Base-by-base conservation (phyloP, 2,329 filamentous ascomycete genomes). In the Cladosporium sp. region DNA sequence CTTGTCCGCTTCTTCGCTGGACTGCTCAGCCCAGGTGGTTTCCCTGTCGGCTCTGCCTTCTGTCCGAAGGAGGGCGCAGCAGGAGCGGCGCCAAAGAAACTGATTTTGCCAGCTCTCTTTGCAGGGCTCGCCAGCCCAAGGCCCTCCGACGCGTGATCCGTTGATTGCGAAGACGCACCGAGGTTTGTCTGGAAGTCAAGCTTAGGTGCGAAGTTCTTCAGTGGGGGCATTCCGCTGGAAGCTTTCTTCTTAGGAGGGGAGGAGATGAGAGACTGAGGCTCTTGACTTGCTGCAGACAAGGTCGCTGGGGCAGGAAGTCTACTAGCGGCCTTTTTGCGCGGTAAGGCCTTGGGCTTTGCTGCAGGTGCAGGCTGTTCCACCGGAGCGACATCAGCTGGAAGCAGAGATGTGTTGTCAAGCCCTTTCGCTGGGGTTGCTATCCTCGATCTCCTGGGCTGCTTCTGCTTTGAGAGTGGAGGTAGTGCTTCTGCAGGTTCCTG, bases 381-480 rank as follows among this genome's bases (percentile, higher is more conserved):
- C 20, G 30, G 15, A 6, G 24, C 24, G 7, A 39, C 20, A 3
- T 36, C 39, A 32, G 22, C 22, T 3, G 44, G 18, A 12, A 22
- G 9, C 20, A 50, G 15, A 11, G 52, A 24, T 29, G 42, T n/a
- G 20, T 42, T 18, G 6, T 43, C 37, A 13, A 22, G 11, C 38
- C 55, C 54, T 51, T 67, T 64, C 7, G 64, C 66, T 20, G 66
- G 65, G 11, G 66, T 68, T 6, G 65, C 65, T 30, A 69, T 61
- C 7, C 64, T 59, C 13, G 64, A 67, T 18, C 62, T 58, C 38
- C 60, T 66, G 12, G 43, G 15, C 4, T 53, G 53, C 29, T 54
- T 53, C 9, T 44, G 34, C 36, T 54, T 52, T 12, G 43, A 22
- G 17, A 44, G 40, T 8, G 42, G 38, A 7, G 55, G 51, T 5